Base-by-base conservation (phyloP, 768 basidiomycete species). In the Trametes gibbosa region DNA sequence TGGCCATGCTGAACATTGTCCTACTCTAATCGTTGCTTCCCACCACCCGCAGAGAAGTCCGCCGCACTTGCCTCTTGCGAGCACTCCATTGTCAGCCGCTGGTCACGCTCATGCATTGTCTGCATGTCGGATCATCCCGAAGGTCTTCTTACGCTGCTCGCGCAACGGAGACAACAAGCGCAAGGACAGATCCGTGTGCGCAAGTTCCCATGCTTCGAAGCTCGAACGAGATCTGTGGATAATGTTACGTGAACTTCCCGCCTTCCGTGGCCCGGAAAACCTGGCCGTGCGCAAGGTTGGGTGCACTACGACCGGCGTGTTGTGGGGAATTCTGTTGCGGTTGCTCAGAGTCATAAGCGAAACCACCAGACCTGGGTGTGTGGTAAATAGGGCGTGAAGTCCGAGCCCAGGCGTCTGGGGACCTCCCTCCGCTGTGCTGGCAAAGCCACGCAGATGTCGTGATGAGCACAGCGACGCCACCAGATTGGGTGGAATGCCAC, bases 121-220 rank as follows among this genome's bases (percentile, higher is more conserved):
- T 35, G 34, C n/a, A 16, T 14, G 14, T n/a, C 59, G 59, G 52
- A 60, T 50, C 59, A 60, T 25, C 10, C 53, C 53, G 59, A 37
- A 27, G 19, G 37, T 35, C 24, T 5, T 43, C 23, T 8, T 23
- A 34, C n/a, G 19, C 32, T 9, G 13, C 32, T 47, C 24, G 43
- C 34, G 29, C 23, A 37, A 10, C 16, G 29, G 41, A 24, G 46
- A 24, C 51, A 27, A 56, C 47, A 49, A 60, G 27, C 46, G 43
- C 48, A 50, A 50, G 45, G 45, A 41, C 37, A 17, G 40, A 42
- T 50, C 45, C 27, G 48, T 43, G 19, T 29, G 19, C 19, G 47
- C 16, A 13, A 13, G n/a, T 56, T 56, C 55, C 47, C 55, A 56
- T 19, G 53, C 42, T 41, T 53, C 45, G 54, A 45, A 21, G 43